Evolutionary conservation across 257 asterid species (phyloP), one percentile per base, ranked within the genome.

Genomic region (Avicennia marina): DNA sequence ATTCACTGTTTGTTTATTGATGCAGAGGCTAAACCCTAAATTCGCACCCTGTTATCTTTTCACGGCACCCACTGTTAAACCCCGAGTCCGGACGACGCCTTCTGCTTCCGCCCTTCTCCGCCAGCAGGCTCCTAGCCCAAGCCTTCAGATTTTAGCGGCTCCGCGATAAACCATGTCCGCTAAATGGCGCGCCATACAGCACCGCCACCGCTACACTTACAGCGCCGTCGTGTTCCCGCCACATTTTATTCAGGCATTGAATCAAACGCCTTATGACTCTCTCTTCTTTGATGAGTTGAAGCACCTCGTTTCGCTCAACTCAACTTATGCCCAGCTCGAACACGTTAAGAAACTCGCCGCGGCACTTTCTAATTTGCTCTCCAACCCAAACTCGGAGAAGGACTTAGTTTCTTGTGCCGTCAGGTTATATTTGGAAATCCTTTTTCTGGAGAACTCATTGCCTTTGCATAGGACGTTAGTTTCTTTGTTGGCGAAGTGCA

Each of bases 181-280:
- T 4, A 91, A 91, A 61, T 91, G 97, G 98, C 86, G 98, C 29
- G 95, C 97, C n/a, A 50, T 91, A 36, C 98, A 88, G 78, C 97
- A 86, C 60, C 97, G 98, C 68, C 98, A 91, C 73, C 87, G 89
- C 12, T 91, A 83, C 70, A 88, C 97, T 0, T 91, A 91, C 73
- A 80, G 73, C 60, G 85, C 89, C 11, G 87, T 91, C 8, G 59
- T 69, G 4, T 84, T 88, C 63, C 95, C 97, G 50, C 62, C 75
- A 11, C 64, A 63, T 67, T 83, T 88, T 89, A 56, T 29, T 64
- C 78, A 79, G 59, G 80, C 84, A 72, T 72, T 84, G 46, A 53
- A 81, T 46, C 90, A 75, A 83, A 67, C 88, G 63, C 79, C 84
- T 58, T 61, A 52, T 5, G 66, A 6, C 1, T 34, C 63, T 29